Evolutionary conservation across 345 rosid genomes (phyloP), one percentile per base, ranked within the genome.

Genomic region (Moringa oleifera): DNA sequence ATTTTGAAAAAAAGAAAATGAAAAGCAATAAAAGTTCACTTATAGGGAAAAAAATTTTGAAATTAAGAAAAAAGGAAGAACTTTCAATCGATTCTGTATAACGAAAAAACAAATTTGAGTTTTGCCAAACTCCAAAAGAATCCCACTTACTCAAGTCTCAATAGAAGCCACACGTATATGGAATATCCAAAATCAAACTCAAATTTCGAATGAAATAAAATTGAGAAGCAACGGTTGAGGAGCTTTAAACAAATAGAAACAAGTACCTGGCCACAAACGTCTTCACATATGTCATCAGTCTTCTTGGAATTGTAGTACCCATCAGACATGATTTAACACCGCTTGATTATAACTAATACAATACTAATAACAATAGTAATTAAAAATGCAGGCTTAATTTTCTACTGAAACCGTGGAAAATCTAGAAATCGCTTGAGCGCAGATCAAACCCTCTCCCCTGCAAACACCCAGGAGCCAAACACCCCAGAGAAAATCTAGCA

Each of bases 241-340:
- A 41, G n/a, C n/a, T n/a, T 16, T 15, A 41, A 15, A 15, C 47
- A 41, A 41, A 41, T 41, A 18, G 41, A 19, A 23, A 25, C 3
- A 16, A 53, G 47, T 75, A 89, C 96, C 95, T 87, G 71, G 69
- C 95, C 95, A 63, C 95, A 89, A 68, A 89, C 90, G 33, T 87
- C 74, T 55, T 76, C 88, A 70, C 91, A 86, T 7, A 85, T 72
- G 74, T 81, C 96, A 73, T 89, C 96, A 53, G 96, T 83, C 76
- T 92, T 92, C 90, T 92, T 92, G 45, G 91, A 92, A 79, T 66
- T 84, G 69, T 75, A 84, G 66, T 85, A 83, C 54, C 86, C 91
- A 64, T 80, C 87, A 45, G 80, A 66, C 96, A 89, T 89, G 84
- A 63, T 78, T 81, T 13, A 33, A n/a, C 6, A 8, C 11, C 15